These are phyloP conservation scores for Penicillium alfredii DNA, from an alignment of 495 filamentous ascomycete genomes.

Conservation along the genomic window DNA sequence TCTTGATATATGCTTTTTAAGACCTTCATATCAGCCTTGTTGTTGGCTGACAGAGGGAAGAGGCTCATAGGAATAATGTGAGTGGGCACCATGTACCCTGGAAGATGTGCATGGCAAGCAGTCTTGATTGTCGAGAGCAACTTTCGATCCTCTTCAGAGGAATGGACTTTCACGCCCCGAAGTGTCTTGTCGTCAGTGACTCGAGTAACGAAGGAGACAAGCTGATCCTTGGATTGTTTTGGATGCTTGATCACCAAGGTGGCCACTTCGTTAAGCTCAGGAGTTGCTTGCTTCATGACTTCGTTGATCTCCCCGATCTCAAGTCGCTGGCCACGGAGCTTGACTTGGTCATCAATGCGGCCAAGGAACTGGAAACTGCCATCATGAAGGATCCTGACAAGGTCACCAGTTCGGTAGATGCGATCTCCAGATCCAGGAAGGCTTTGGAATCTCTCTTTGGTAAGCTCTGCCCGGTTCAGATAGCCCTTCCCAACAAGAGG, in stretches of 20 bases:
- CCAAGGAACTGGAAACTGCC: constrained; percentile 60
- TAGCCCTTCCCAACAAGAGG: constrained; percentile 85
- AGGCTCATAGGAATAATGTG: constrained; percentile 39
- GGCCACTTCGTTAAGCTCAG: constrained; percentile 30
- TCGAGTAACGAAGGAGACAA: constrained; percentile 35
- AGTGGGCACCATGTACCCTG: constrained; percentile 52
- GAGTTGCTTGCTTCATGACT: constrained; percentile 37
- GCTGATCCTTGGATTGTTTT: constrained; percentile 35
- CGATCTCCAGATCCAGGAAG: constrained; percentile 30
- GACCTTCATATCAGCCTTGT: constrained; percentile 46
- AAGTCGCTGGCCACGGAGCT: constrained; percentile 70
- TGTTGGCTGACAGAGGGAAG: constrained; percentile 37
- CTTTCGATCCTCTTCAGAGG: constrained; percentile 5
- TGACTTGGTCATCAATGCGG: constrained; percentile 71
- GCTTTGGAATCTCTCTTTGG: constrained; percentile 32
- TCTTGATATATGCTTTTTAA: constrained; percentile 49
- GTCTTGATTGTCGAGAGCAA: constrained; percentile 25
- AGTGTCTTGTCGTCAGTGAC: constrained; percentile 10
- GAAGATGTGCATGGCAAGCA: constrained; percentile 38
- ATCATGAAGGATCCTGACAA: constrained; percentile 41
- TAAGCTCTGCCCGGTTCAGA: constrained; percentile 62
- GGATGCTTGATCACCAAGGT: constrained; percentile 41
- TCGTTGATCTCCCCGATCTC: constrained; percentile 71
- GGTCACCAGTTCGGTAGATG: constrained; percentile 46
- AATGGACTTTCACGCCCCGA: constrained; percentile 9